phyloP scores from a whole-genome alignment of 2,329 filamentous ascomycete genomes.

The Gliomastix tumulicola region DNA sequence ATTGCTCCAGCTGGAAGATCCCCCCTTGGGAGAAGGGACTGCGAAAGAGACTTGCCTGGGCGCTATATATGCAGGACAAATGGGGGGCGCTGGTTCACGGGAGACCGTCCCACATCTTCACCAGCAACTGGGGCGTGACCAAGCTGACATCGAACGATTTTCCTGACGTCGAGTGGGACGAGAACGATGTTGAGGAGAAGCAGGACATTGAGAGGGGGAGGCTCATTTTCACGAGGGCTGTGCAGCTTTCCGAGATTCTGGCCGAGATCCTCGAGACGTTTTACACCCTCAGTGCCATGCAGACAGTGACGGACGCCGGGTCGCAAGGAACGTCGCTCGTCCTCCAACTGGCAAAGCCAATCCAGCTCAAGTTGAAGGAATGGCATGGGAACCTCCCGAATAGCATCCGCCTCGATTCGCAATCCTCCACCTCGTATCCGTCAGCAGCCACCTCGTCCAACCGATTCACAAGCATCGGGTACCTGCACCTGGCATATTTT shows the following conservation, averaged over 20 bases:
- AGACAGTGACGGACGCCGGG: constrained; percentile 59
- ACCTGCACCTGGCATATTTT: constrained; percentile 87
- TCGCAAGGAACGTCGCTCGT: constrained; percentile 66
- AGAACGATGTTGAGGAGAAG: constrained; percentile 53
- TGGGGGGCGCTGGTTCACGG: constrained; percentile 85
- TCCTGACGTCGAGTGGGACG: constrained; percentile 62
- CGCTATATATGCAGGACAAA: constrained; percentile 87
- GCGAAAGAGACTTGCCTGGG: constrained; percentile 82
- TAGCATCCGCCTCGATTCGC: constrained; percentile 59
- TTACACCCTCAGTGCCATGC: constrained; percentile 72
- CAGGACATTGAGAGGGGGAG: constrained; percentile 61
- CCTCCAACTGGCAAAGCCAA: constrained; percentile 69
- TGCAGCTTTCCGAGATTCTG: constrained; percentile 67
- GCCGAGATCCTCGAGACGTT: constrained; percentile 78
- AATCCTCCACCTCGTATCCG: constrained; percentile 20
- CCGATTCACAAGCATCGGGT: constrained; percentile 58
- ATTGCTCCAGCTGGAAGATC: constrained; percentile 82
- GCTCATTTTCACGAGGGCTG: constrained; percentile 67
- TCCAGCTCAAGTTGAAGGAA: constrained; percentile 75
- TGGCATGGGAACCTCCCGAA: constrained; percentile 69
- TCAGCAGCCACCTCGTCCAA: constrained; percentile 23
- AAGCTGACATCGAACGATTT: constrained; percentile 62
- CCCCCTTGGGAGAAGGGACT: constrained; percentile 81
- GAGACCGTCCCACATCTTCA: constrained; percentile 68
- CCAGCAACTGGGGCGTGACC: constrained; percentile 70